Evolutionary conservation across 2,329 filamentous ascomycete genomes (phyloP).

Genomic region (Lecanicillium sp.): DNA sequence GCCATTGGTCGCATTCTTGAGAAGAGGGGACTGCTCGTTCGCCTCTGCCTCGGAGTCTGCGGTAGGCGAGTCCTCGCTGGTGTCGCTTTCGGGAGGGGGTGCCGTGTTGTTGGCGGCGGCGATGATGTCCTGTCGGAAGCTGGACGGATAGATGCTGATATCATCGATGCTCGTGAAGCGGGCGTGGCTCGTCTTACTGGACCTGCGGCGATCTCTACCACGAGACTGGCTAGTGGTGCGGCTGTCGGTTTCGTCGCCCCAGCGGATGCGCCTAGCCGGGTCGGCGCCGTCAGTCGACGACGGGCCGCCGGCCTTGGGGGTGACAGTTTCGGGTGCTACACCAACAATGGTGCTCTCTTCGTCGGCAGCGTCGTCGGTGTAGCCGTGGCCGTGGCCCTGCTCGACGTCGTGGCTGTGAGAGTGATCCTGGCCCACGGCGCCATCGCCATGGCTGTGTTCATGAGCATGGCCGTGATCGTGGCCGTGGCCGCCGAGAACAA

Average conservation of each 20-base stretch:
- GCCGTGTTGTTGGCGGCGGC: slow-evolving; percentile 57
- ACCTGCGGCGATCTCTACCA: slow-evolving; percentile 36
- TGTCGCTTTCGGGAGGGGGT: slow-evolving; percentile 43
- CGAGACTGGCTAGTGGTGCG: slow-evolving; percentile 23
- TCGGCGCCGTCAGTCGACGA: slow-evolving; percentile 23
- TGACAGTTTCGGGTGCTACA: slow-evolving; percentile 53
- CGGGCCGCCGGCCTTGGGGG: slow-evolving; percentile 35
- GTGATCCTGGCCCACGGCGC: slow-evolving; percentile 10
- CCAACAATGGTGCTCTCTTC: slow-evolving; percentile 53
- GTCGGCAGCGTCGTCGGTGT: slow-evolving; percentile 39
- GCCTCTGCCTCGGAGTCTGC: slow-evolving; percentile 33
- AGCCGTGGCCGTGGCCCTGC: slow-evolving; percentile 38
- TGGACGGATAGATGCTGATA: slow-evolving; percentile 81
- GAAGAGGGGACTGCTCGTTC: slow-evolving; percentile 40
- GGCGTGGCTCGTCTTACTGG: slow-evolving; percentile 42
- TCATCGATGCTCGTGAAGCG: slow-evolving; percentile 61
- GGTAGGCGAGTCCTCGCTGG: slow-evolving; percentile 39
- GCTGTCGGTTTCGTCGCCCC: slow-evolving; percentile 21
- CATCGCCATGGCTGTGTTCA: slow-evolving; percentile 19
- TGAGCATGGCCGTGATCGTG: slow-evolving; percentile 33
- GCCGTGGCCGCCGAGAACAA: slow-evolving; percentile 88
- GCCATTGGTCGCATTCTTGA: slow-evolving; percentile 23
- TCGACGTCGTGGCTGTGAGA: slow-evolving; percentile 35
- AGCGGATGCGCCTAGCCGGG: slow-evolving; percentile 30
- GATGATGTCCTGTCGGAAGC: slow-evolving; percentile 88